These are phyloP conservation scores for Cyamopsis tetragonoloba DNA, from an alignment of 306 rosid genomes.

Conservation along the genomic window DNA sequence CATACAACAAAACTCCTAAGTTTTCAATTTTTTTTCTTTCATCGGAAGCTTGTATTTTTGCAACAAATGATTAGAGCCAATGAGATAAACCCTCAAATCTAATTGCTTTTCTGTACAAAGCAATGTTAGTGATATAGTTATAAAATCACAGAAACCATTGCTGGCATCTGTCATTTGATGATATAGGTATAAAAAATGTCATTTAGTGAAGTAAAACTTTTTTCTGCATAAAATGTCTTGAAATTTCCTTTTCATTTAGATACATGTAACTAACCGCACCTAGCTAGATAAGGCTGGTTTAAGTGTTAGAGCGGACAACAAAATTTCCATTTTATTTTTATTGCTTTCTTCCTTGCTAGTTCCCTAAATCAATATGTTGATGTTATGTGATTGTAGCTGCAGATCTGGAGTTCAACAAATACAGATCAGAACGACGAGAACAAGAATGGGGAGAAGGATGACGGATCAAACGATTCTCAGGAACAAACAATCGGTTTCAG, in stretches of 20 bases:
- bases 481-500: conserved; percentile 74
- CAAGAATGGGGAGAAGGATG: conserved; percentile 27
- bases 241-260: neutral
- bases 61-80: neutral
- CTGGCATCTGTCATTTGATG: neutral
- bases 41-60: neutral
- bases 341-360: neutral
- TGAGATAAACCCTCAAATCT: neutral
- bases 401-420: conserved; percentile 63
- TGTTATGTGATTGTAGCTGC: conserved; percentile 54
- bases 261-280: neutral
- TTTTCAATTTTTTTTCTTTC: neutral
- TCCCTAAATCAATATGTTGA: conserved; percentile 14
- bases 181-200: neutral
- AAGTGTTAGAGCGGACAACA: neutral
- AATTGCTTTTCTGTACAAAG: neutral
- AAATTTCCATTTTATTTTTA: neutral
- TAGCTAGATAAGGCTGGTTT: neutral
- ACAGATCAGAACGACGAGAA: conserved; percentile 45
- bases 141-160: neutral
- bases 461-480: conserved; percentile 33
- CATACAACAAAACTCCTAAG: neutral
- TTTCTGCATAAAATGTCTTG: neutral
- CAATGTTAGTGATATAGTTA: neutral
- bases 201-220: neutral